phyloP scores from a whole-genome alignment of 78 protist genomes.

The Monocercomonoides exilis region DNA sequence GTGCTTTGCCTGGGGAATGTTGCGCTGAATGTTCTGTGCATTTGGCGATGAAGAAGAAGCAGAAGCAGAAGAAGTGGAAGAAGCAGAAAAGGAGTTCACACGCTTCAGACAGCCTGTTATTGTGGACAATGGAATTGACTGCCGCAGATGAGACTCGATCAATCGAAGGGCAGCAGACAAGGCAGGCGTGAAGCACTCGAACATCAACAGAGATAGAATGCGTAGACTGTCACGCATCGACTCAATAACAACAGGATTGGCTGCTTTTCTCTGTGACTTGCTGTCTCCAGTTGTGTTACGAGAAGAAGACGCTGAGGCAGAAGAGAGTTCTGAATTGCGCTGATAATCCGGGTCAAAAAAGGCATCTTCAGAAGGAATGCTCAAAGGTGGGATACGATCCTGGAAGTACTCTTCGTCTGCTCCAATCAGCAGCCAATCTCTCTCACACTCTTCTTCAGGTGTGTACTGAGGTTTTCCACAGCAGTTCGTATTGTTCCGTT shows the following conservation, averaged over 20 bases:
- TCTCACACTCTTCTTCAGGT: too few species aligned
- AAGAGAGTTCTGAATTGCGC: not conserved
- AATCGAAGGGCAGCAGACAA: not conserved
- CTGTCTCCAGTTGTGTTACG: not conserved
- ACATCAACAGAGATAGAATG: not conserved
- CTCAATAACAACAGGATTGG: not conserved
- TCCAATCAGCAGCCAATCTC: not conserved
- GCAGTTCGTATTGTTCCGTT: too few species aligned
- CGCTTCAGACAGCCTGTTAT: not conserved
- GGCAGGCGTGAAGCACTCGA: not conserved
- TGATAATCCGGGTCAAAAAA: not conserved
- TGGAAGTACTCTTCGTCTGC: not conserved
- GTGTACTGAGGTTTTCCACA: too few species aligned
- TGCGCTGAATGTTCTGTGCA: not conserved
- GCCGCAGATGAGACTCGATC: not conserved
- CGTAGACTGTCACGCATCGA: not conserved
- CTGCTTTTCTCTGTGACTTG: not conserved
- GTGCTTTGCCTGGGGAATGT: not conserved
- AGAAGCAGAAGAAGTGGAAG: too few species aligned
- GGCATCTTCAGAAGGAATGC: not conserved
- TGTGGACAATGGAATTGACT: not conserved
- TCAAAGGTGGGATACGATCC: not conserved
- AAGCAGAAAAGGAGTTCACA: too few species aligned
- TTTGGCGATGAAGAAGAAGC: not conserved
- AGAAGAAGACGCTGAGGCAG: not conserved